Base-by-base conservation (phyloP, 495 filamentous ascomycete species). In the Penicillium ucsense region DNA sequence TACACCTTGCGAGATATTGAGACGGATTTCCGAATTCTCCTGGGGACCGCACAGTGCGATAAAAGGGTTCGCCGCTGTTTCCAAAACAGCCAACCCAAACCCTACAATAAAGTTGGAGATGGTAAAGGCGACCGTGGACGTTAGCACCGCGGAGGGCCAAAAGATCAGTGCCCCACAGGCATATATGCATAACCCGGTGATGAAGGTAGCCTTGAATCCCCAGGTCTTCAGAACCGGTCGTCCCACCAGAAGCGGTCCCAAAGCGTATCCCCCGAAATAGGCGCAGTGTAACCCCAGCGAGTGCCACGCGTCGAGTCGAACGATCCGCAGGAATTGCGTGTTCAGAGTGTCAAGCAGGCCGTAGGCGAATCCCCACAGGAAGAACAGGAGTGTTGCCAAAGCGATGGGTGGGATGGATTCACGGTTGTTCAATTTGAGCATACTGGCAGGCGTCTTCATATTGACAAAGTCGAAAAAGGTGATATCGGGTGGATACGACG, bases 341-440 rank as follows among this genome's bases (percentile, higher is more conserved):
- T 92, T 91, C 38, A 94, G 73, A 1, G 82, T 76, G 47, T 85
- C 82, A 8, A 94, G 73, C 30, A 95, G 75, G 9, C 88, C 87
- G 59, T 94, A 92, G 0, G 85, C 83, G 51, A 95, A 87, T 0
- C 89, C 86, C 88, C 85, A 90, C 5, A 92, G 72, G 64, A 94
- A 90, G 66, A 89, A 91, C 3, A 91, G 71, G 45, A 88, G 71
- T 6, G 84, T 89, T 41, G 85, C 82, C 33, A 88, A 63, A 30
- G 72, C 71, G 20, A 77, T 66, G 0, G 79, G 80, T 10, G 70
- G 64, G 37, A 83, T 68, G 4, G 78, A 81, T 48, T 81, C 73
- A 47, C 66, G 68, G 48, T 79, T 75, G 41, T 68, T 79, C 49
- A 82, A 51, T 31, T 76, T 76, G 31, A 88, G 71, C 80, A 95